Evolutionary conservation across 2,329 filamentous ascomycete species (phyloP).

Genomic region (Escovopsis weberi): DNA sequence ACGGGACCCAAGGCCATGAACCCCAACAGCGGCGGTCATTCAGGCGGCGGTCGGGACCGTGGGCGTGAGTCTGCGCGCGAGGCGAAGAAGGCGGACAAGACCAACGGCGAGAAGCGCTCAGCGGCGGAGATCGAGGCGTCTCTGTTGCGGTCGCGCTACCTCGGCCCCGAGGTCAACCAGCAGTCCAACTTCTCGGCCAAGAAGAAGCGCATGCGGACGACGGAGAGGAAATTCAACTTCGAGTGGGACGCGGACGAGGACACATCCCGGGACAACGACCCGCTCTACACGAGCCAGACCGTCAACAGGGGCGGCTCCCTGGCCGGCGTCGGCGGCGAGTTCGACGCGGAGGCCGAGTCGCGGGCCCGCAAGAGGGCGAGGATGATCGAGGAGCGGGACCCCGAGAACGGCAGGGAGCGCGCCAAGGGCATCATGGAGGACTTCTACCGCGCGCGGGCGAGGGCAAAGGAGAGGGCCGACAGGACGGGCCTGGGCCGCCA

Average conservation of each 20-base stretch:
- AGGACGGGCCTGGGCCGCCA: conserved; percentile 75
- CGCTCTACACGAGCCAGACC: conserved; percentile 43
- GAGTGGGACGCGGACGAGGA: conserved; percentile 95
- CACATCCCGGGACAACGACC: conserved; percentile 55
- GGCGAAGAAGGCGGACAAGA: conserved; percentile 21
- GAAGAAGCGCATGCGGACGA: conserved; percentile 87
- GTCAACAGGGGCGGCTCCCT: conserved; percentile 22
- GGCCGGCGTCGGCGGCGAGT: conserved; percentile 35
- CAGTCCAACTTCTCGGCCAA: conserved; percentile 79
- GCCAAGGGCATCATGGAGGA: conserved; percentile 74
- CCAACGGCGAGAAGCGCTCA: conserved; percentile 23
- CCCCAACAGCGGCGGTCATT: conserved; percentile 28
- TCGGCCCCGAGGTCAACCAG: conserved; percentile 77
- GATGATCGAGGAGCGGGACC: conserved; percentile 60
- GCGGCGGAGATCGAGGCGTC: conserved; percentile 56
- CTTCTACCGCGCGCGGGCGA: conserved; percentile 46
- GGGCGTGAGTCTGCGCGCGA: conserved; percentile 16
- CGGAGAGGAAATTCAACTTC: conserved; percentile 97
- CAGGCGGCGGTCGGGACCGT: conserved; percentile 29
- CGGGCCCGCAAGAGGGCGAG: conserved; percentile 45
- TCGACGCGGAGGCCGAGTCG: conserved; percentile 40
- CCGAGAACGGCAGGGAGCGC: conserved; percentile 58
- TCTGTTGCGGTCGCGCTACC: conserved; percentile 67
- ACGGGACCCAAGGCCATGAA: conserved; percentile 58
- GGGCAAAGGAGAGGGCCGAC: conserved; percentile 56